phyloP scores from a whole-genome alignment of 2,329 filamentous ascomycete genomes.

The Leptographium wingfieldii region DNA sequence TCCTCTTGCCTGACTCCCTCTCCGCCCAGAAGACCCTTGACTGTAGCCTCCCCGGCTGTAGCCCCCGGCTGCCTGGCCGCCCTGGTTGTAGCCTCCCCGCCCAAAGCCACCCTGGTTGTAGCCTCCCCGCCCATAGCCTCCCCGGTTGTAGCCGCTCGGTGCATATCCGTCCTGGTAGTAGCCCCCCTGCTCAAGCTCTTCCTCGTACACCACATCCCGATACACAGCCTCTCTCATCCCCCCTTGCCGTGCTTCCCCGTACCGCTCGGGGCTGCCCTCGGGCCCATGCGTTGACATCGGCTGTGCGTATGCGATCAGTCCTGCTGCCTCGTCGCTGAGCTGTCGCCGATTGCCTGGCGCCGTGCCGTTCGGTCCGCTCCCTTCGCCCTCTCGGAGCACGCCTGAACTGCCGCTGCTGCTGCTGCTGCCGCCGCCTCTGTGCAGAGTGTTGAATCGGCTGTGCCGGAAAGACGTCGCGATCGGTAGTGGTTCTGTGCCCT shows the following conservation, averaged over 20 bases:
- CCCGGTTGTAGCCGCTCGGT: neutral
- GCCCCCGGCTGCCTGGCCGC: neutral
- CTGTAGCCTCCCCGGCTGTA: neutral
- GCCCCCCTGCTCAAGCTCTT: neutral
- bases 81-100: neutral
- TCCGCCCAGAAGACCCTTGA: no score
- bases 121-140: neutral
- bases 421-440: neutral
- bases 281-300: conserved; percentile 12
- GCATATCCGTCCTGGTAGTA: neutral
- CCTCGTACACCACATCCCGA: neutral
- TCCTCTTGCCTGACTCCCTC: neutral
- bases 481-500: conserved; percentile 26
- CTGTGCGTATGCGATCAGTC: conserved; percentile 24
- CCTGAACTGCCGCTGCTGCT: neutral
- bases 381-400: neutral
- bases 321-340: conserved; percentile 17
- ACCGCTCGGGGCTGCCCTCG: conserved; percentile 7
- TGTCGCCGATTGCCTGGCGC: conserved; percentile 3
- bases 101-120: neutral
- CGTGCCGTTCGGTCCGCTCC: neutral
- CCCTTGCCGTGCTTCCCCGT: conserved; percentile 1
- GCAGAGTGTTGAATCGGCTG: conserved; percentile 15
- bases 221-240: neutral
- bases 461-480: conserved; percentile 26